Evolutionary conservation across 768 basidiomycete species (phyloP).

Genomic region (Mycena alexandri): DNA sequence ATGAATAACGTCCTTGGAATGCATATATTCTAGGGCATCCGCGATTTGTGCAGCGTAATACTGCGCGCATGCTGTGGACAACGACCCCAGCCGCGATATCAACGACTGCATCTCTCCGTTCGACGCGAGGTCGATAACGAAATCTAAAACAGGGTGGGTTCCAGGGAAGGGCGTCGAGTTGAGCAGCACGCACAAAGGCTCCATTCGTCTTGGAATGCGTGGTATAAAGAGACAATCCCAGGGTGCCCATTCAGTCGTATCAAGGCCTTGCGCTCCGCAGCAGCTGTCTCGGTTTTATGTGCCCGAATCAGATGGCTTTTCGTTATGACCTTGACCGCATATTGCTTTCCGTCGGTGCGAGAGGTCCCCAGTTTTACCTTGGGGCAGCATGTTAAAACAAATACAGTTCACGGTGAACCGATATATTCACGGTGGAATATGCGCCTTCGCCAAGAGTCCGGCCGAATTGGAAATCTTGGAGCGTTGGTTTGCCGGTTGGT

Average conservation of each 20-base stretch:
- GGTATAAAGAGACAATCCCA: slow-evolving; percentile 82
- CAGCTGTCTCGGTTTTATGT: slow-evolving; percentile 77
- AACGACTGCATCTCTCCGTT: slow-evolving; percentile 85
- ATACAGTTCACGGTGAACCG: not conserved
- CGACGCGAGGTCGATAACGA: slow-evolving; percentile 80
- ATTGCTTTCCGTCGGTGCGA: slow-evolving; percentile 68
- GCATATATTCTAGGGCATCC: slow-evolving; percentile 92
- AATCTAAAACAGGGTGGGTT: slow-evolving; percentile 61
- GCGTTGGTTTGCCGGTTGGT: slow-evolving; percentile 52
- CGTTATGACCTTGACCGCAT: slow-evolving; percentile 73
- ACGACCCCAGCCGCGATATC: slow-evolving; percentile 84
- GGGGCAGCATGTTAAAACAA: slow-evolving; percentile 22
- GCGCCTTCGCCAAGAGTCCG: slow-evolving; percentile 85
- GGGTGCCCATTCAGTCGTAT: slow-evolving; percentile 69
- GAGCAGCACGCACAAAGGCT: slow-evolving; percentile 77
- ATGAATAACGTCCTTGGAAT: slow-evolving; percentile 90
- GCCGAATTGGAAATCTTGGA: slow-evolving; percentile 80
- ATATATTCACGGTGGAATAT: slow-evolving; percentile 77
- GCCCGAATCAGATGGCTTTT: slow-evolving; percentile 69
- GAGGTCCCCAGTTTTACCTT: slow-evolving; percentile 73
- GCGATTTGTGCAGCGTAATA: slow-evolving; percentile 93
- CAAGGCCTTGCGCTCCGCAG: slow-evolving; percentile 72
- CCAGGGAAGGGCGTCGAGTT: not conserved
- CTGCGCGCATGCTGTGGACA: slow-evolving; percentile 80
- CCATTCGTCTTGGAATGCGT: slow-evolving; percentile 88